A percentile compares a stretch with the other conserved stretches of the same genome.
phyloP scores from a whole-genome alignment of 2,329 filamentous ascomycete species.

The Acrodontium crateriforme region DNA sequence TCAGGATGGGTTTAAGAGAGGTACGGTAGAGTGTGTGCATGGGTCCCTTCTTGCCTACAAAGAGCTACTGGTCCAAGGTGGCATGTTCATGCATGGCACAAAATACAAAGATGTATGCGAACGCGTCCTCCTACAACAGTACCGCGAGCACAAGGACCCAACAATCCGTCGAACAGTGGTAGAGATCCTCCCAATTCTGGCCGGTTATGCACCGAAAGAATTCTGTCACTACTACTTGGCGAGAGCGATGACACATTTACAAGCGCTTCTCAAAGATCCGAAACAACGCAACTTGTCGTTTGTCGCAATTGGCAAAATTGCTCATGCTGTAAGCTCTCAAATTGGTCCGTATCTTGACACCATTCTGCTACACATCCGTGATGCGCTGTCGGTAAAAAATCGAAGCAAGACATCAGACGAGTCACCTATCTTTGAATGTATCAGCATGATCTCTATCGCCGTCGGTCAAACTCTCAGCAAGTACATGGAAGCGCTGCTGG shows the following conservation, averaged over 20 bases:
- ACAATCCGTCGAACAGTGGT: conserved; percentile 85
- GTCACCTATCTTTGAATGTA: conserved; percentile 85
- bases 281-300: conserved; percentile 92
- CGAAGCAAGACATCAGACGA: conserved; percentile 47
- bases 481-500: conserved; percentile 90
- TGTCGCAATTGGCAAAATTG: conserved; percentile 88
- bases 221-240: conserved; percentile 82
- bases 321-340: conserved; percentile 86
- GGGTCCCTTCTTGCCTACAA: conserved; percentile 88
- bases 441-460: conserved; percentile 88
- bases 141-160: conserved; percentile 82
- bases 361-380: conserved; percentile 83
- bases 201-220: conserved; percentile 80
- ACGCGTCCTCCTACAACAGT: conserved; percentile 58
- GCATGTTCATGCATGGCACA: conserved; percentile 97
- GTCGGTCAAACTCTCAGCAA: conserved; percentile 95
- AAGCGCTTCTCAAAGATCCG: conserved; percentile 84
- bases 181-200: conserved; percentile 78
- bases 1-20: conserved; percentile 61
- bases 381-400: conserved; percentile 73
- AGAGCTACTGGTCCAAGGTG: conserved; percentile 83
- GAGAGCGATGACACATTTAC: conserved; percentile 93
- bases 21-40: conserved; percentile 77
- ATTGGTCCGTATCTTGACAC: conserved; percentile 92
- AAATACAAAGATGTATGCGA: conserved; percentile 81